Conservation (phyloP, 331 rosid genomes). For the Telfairia occidentalis region DNA sequence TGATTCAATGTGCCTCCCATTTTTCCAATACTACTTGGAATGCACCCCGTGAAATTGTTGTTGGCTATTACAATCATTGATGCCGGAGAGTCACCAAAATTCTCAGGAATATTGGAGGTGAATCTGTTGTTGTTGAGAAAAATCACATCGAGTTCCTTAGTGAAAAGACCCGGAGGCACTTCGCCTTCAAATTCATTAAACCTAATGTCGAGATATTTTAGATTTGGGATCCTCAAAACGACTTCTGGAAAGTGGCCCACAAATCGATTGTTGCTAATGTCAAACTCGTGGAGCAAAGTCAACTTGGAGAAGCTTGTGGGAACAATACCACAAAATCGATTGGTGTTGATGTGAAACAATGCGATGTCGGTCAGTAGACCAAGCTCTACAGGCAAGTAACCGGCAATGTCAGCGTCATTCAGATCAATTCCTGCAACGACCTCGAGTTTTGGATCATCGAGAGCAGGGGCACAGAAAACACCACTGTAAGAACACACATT, state of each 20-base stretch:
- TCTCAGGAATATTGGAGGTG: not conserved
- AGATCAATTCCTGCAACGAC: conserved; percentile 30
- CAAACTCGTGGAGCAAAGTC: conserved; percentile 28
- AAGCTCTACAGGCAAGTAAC: conserved; percentile 35
- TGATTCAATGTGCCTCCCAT: conserved; percentile 9
- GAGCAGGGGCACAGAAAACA: conserved; percentile 14
- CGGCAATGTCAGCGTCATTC: conserved; percentile 57
- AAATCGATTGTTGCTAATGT: conserved; percentile 48
- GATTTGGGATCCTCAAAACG: not conserved
- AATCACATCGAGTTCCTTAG: not conserved
- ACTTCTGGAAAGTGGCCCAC: conserved; percentile 25
- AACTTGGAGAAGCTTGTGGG: conserved; percentile 33
- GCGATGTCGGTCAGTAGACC: conserved; percentile 41
- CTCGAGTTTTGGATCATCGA: not conserved
- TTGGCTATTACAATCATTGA: conserved; percentile 10
- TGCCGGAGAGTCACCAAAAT: conserved; percentile 10
- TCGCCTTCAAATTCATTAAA: conserved; percentile 9
- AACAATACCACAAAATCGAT: conserved; percentile 50
- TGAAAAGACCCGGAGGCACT: not conserved
- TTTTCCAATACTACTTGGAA: conserved; percentile 14
- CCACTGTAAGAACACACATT: conserved; percentile 10
- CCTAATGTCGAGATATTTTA: conserved; percentile 2
- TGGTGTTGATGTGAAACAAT: conserved; percentile 38
- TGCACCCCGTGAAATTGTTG: not conserved
- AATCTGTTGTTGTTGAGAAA: conserved; percentile 13